phyloP scores from a whole-genome alignment of 1,284 basidiomycete species.

The Rhizopogon parksii region DNA sequence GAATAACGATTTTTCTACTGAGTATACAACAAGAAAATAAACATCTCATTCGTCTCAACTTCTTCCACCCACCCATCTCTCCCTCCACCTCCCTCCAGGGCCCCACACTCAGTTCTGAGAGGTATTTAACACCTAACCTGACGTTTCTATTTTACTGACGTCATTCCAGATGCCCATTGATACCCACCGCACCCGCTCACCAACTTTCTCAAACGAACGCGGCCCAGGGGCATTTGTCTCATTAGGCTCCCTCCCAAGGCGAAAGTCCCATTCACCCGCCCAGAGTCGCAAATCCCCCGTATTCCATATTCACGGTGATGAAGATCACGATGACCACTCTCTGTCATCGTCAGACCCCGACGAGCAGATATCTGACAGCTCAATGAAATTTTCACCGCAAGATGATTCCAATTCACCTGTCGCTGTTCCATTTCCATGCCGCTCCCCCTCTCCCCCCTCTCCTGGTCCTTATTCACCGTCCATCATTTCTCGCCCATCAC shows the following conservation, averaged over 20 bases:
- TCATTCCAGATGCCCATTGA: conserved; percentile 19
- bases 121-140: not conserved
- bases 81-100: not conserved
- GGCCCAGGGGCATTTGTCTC: conserved; percentile 48
- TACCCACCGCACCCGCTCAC: conserved; percentile 29
- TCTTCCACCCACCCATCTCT: not conserved
- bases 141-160: conserved; percentile 3
- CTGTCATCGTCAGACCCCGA: conserved; percentile 12
- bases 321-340: conserved; percentile 15
- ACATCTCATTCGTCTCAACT: not conserved
- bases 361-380: conserved; percentile 9
- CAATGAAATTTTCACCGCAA: conserved; percentile 8
- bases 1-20: conserved; percentile 3
- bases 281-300: conserved; percentile 22
- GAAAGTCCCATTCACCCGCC: conserved; percentile 14
- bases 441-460: conserved; percentile 12
- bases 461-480: conserved; percentile 12
- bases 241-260: conserved; percentile 45
- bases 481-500: conserved; percentile 13
- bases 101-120: not conserved
- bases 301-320: conserved; percentile 22
- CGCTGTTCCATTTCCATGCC: conserved; percentile 30
- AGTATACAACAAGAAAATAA: conserved; percentile 8
- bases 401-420: not conserved
- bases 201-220: conserved; percentile 37